Base-by-base conservation (phyloP, 257 asterid species). In the Gentiana straminea region DNA sequence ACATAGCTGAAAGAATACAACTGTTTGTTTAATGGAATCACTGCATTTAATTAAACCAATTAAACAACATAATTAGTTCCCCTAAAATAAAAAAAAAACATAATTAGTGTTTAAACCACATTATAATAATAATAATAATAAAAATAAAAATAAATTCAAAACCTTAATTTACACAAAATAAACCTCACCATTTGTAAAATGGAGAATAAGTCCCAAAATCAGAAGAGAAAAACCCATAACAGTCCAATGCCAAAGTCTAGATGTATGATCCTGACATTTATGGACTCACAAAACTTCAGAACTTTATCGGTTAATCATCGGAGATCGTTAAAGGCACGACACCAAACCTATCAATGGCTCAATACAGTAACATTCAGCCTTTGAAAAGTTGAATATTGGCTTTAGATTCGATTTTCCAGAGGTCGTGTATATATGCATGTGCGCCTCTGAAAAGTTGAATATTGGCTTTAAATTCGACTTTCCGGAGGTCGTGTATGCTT, bases 11-110 rank as follows among this genome's bases (percentile, higher is more conserved):
- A 68, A 12, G 84, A 77, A 72, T 83, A 86, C 4, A 86, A 67
- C 60, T 86, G 95, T 73, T 86, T 86, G 67, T 86, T 86, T 63
- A 83, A 56, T 58, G 95, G 85, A 73, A 81, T 77, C 52, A 89
- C 95, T 86, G 83, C 78, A 76, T 49, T 36, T 38, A 33, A 41
- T 36, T 38, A 33, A 41, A 47, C 32, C 24, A 48, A 12, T 10
- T 39, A 48, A 34, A 52, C 3, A 1, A 58, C 24, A 38, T 70
- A 57, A 44, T 32, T 4, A 46, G 54, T 3, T 59, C 43, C 46
- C 51, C 9, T 38, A 4, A 38, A 33, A 44, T 32, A 15, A 44
- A 36, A 7, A 34, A 64, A 10, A 13, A 13, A 24, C 33, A 35
- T n/a, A 7, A 11, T 15, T 34, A 13, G 37, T 38, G 35, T 34